These are phyloP conservation scores for Auriculariales sp. DNA, from an alignment of 768 basidiomycete species.

Conservation along the genomic window DNA sequence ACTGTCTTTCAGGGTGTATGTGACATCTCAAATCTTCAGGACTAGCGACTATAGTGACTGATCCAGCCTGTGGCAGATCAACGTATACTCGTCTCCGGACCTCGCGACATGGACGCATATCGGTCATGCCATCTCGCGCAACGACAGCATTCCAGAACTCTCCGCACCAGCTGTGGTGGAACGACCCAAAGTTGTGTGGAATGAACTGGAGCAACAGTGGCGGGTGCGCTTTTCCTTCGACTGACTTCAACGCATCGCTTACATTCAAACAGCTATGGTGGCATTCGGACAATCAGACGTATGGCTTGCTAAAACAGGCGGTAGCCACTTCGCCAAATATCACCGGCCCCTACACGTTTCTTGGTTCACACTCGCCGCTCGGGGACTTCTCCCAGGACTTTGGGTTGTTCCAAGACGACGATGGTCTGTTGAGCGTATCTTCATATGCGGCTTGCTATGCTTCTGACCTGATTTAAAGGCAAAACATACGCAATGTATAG, in stretches of 20 bases:
- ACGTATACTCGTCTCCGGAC: neutral
- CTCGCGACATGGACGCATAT: neutral
- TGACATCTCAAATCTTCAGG: neutral
- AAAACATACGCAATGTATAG: slow-evolving; percentile 1
- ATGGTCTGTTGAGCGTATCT: neutral
- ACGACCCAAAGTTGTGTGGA: slow-evolving; percentile 1
- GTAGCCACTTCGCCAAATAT: slow-evolving; percentile 4
- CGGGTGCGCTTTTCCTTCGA: neutral
- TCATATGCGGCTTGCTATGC: neutral
- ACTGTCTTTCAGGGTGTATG: neutral
- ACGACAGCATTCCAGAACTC: neutral
- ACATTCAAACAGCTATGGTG: neutral
- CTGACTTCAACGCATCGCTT: neutral
- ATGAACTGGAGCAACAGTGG: neutral
- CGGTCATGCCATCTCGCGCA: neutral
- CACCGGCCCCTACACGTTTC: slow-evolving; percentile 1
- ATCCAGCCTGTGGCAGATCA: neutral
- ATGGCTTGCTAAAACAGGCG: neutral
- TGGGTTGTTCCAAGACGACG: slow-evolving; percentile 2
- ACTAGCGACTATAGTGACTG: neutral
- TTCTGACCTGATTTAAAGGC: neutral
- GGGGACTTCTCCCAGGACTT: slow-evolving; percentile 2
- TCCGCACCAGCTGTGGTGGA: neutral
- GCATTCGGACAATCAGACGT: neutral
- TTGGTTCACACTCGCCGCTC: neutral